A percentile compares a stretch with the other conserved stretches of the same genome.
Conservation (phyloP, 805 yeast species). For the Millerozyma acaciae region DNA sequence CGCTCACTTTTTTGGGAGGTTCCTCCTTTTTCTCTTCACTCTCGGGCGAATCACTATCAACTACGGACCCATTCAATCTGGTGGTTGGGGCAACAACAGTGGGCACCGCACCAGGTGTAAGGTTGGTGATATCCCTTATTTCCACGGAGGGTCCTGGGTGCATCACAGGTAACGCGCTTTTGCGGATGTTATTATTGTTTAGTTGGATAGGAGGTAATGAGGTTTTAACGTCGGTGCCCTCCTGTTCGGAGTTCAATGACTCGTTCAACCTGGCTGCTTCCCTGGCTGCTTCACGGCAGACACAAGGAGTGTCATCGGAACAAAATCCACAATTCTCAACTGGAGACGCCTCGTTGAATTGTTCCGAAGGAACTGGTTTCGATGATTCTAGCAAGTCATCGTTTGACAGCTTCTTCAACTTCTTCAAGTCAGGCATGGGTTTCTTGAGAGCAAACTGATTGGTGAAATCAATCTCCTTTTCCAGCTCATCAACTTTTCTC, state of each 20-base stretch:
- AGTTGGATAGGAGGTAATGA: conserved; percentile 42
- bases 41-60: conserved; percentile 6
- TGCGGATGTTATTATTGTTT: conserved; percentile 23
- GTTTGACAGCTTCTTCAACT: conserved; percentile 15
- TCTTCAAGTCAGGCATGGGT: conserved; percentile 37
- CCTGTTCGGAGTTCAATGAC: conserved; percentile 21
- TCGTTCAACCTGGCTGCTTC: conserved; percentile 41
- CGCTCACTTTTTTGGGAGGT: conserved; percentile 24
- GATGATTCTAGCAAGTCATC: conserved; percentile 3
- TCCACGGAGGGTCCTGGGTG: conserved; percentile 64
- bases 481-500: conserved; percentile 9
- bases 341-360: conserved; percentile 45
- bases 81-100: conserved; percentile 23
- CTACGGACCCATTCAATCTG: conserved; percentile 12
- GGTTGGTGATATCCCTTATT: conserved; percentile 41
- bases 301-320: conserved; percentile 86
- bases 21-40: conserved; percentile 11
- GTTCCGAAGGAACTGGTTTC: conserved; percentile 17
- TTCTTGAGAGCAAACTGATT: conserved; percentile 32
- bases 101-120: conserved; percentile 37
- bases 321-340: conserved; percentile 90
- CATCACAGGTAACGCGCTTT: conserved; percentile 49
- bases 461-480: conserved; percentile 55
- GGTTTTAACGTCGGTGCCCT: conserved; percentile 29
- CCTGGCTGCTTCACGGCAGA: conserved; percentile 75